Evolutionary conservation across 1,284 basidiomycete species (phyloP).

Genomic region (Trametes versicolor): DNA sequence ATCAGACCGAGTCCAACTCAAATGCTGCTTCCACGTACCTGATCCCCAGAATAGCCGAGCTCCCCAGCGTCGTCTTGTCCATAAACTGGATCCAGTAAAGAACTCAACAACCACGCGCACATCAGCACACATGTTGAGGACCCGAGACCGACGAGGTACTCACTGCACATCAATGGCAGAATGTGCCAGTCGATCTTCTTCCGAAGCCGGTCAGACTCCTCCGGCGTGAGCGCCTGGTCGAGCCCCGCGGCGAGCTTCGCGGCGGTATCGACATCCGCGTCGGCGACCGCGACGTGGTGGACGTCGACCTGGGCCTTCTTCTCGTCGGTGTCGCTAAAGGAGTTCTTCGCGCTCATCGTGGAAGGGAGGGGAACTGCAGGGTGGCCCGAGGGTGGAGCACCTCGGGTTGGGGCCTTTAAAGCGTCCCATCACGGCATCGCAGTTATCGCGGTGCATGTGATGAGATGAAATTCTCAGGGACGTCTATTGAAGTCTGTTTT

Average conservation of each 20-base stretch:
- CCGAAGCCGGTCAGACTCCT: slow-evolving; percentile 61
- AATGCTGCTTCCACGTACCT: slow-evolving; percentile 48
- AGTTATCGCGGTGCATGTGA: slow-evolving; percentile 32
- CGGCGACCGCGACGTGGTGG: slow-evolving; percentile 42
- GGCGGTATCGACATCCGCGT: slow-evolving; percentile 62
- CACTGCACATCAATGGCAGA: slow-evolving; percentile 76
- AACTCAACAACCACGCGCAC: slow-evolving; percentile 44
- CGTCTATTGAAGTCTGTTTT: slow-evolving; percentile 6
- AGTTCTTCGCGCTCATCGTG: slow-evolving; percentile 32
- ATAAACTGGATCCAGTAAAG: slow-evolving; percentile 77
- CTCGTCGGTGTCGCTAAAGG: slow-evolving; percentile 35
- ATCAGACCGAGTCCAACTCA: not conserved
- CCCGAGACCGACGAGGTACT: slow-evolving; percentile 41
- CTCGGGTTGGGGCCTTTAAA: slow-evolving; percentile 10
- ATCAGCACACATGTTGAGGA: slow-evolving; percentile 10
- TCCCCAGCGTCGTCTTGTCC: slow-evolving; percentile 79
- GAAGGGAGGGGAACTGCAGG: not conserved
- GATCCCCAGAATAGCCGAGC: slow-evolving; percentile 72
- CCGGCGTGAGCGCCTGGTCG: slow-evolving; percentile 54
- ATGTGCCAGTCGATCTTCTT: slow-evolving; percentile 74
- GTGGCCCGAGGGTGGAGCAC: slow-evolving; percentile 8
- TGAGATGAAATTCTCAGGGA: slow-evolving; percentile 25
- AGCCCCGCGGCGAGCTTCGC: slow-evolving; percentile 60
- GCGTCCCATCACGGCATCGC: slow-evolving; percentile 22
- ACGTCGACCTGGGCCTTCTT: slow-evolving; percentile 33